phyloP scores from a whole-genome alignment of 83 land plant genomes.

The Diphasiastrum complanatum region DNA sequence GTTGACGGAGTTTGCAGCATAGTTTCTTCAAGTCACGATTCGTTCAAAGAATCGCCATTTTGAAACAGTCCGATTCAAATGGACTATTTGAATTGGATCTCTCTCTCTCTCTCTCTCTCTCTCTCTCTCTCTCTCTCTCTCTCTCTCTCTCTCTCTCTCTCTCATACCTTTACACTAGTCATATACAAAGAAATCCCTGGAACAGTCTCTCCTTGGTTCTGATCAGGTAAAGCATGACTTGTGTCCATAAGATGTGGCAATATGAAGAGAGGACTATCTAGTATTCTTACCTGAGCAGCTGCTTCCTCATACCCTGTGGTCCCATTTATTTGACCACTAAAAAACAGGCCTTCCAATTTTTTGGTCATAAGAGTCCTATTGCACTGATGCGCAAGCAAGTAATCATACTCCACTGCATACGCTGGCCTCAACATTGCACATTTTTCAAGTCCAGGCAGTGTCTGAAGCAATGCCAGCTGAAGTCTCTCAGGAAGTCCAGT shows the following conservation, averaged over 20 bases:
- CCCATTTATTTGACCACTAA: slow-evolving; percentile 98
- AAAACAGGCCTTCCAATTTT: slow-evolving; percentile 81
- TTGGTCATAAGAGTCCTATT: slow-evolving; percentile 94
- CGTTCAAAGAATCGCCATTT: no score
- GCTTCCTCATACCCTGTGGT: slow-evolving; percentile 99
- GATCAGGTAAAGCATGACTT: no score
- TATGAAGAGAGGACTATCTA: background rate
- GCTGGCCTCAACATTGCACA: slow-evolving; percentile 97
- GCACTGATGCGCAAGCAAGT: slow-evolving; percentile 90
- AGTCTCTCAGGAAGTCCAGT: slow-evolving; percentile 94
- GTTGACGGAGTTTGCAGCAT: no score
- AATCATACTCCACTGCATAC: slow-evolving; percentile 98
- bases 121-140: no score
- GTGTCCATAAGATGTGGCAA: background rate
- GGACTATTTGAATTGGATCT: no score
- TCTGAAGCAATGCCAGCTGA: slow-evolving; percentile 74
- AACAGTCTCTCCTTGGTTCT: no score
- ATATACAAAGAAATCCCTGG: no score
- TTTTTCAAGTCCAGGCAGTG: slow-evolving; percentile 92
- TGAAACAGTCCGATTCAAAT: no score
- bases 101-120: no score
- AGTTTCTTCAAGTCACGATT: no score
- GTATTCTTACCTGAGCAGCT: slow-evolving; percentile 77
- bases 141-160: no score
- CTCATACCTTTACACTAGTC: no score